These are phyloP conservation scores for Diospyros lotus DNA, from an alignment of 148 eudicot species.

Conservation along the genomic window DNA sequence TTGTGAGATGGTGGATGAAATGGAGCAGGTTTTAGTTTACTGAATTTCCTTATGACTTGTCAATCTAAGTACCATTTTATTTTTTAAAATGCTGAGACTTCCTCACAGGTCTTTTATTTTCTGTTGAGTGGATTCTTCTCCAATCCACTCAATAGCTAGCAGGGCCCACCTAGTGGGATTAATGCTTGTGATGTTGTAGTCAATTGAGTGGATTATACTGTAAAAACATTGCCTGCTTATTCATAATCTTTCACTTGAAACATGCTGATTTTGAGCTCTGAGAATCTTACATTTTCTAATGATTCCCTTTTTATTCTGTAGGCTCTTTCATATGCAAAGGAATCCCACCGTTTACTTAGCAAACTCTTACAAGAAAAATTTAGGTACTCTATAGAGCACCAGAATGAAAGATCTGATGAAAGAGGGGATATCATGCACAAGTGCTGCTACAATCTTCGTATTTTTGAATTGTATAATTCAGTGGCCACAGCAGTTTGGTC, in stretches of 20 bases:
- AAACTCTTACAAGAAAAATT: constrained; percentile 69
- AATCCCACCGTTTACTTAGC: constrained; percentile 64
- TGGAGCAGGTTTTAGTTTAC: no score
- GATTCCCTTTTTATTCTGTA: constrained; percentile 17
- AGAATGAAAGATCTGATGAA: constrained; percentile 32
- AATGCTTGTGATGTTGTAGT: background rate
- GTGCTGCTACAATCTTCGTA: constrained; percentile 33
- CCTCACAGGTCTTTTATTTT: no score
- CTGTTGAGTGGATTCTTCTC: no score
- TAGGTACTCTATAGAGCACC: constrained; percentile 41
- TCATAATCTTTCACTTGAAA: background rate
- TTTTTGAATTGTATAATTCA: constrained; percentile 34
- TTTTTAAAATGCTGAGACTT: no score
- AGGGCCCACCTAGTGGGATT: background rate
- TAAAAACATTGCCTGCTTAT: no score
- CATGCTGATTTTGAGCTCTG: no score
- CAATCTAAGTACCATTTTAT: no score
- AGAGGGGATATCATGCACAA: constrained; percentile 35
- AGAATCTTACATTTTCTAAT: background rate
- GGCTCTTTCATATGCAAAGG: constrained; percentile 86
- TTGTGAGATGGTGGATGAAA: no score
- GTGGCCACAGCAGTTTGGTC: constrained; percentile 50
- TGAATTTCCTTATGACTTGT: no score
- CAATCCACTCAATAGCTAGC: no score
- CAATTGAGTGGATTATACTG: background rate